phyloP scores from a whole-genome alignment of 306 rosid genomes.

The Abrus pulchellus region DNA sequence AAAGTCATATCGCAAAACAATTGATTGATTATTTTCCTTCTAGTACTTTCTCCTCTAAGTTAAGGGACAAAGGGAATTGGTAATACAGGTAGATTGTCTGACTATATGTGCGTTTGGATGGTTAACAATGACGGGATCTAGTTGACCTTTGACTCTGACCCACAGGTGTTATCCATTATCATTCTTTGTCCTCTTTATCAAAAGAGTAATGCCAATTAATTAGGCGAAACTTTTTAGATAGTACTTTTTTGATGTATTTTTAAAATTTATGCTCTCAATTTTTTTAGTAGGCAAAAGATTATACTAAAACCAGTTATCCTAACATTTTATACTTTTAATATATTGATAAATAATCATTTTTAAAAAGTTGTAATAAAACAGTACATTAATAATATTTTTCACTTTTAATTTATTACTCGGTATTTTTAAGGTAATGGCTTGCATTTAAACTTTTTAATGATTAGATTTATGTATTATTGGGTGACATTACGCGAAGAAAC shows the following conservation, averaged over 20 bases:
- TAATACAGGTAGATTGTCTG: constrained; percentile 54
- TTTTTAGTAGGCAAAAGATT: too few relatives aligned
- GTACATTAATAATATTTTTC: too few relatives aligned
- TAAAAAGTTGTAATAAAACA: too few relatives aligned
- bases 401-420: too few relatives aligned
- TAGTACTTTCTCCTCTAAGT: constrained; percentile 60
- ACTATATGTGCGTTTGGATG: constrained; percentile 54
- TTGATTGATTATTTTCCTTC: constrained; percentile 44
- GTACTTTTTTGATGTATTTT: too few relatives aligned
- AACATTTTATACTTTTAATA: too few relatives aligned
- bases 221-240: background rate
- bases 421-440: too few relatives aligned
- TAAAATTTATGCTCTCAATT: too few relatives aligned
- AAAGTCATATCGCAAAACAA: constrained; percentile 41
- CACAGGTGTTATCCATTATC: constrained; percentile 46
- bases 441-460: background rate
- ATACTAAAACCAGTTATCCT: too few relatives aligned
- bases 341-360: too few relatives aligned
- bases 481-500: background rate
- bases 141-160: constrained; percentile 66
- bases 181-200: constrained; percentile 29
- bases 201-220: background rate
- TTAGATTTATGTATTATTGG: background rate
- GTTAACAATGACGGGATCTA: constrained; percentile 47
- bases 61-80: constrained; percentile 55